These are phyloP conservation scores for Lactarius pseudohatsudake DNA, from an alignment of 768 basidiomycete genomes.

Conservation along the genomic window DNA sequence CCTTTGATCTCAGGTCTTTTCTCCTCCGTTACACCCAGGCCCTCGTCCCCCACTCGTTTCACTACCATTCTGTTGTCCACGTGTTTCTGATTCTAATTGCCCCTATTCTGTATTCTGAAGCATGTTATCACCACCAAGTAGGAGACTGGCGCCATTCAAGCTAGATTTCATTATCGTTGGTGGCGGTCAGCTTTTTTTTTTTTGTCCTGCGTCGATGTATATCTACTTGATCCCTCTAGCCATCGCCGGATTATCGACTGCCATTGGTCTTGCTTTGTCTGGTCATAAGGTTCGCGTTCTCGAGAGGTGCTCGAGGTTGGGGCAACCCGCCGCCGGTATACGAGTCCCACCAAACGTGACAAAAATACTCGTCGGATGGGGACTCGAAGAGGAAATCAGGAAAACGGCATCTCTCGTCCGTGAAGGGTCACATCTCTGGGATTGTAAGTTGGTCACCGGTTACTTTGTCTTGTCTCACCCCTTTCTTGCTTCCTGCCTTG, in stretches of 20 bases:
- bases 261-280: conserved; percentile 25
- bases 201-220: neutral
- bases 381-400: conserved; percentile 25
- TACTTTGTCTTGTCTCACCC: neutral
- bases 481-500: neutral
- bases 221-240: conserved; percentile 12
- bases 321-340: conserved; percentile 4
- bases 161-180: conserved; percentile 29
- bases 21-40: neutral
- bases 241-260: conserved; percentile 25
- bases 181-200: conserved; percentile 16
- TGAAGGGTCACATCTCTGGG: conserved; percentile 20
- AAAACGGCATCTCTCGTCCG: conserved; percentile 5
- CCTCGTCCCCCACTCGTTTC: neutral
- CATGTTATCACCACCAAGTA: conserved; percentile 5
- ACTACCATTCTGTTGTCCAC: neutral
- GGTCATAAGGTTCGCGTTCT: conserved; percentile 29
- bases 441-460: conserved; percentile 15
- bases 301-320: conserved; percentile 3
- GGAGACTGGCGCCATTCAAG: conserved; percentile 13
- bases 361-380: conserved; percentile 27
- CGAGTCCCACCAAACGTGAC: conserved; percentile 27
- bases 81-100: neutral
- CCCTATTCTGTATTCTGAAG: no score
- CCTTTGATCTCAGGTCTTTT: neutral